These are phyloP conservation scores for Xylariaceae sp. DNA, from an alignment of 2,329 filamentous ascomycete species.

Conservation along the genomic window DNA sequence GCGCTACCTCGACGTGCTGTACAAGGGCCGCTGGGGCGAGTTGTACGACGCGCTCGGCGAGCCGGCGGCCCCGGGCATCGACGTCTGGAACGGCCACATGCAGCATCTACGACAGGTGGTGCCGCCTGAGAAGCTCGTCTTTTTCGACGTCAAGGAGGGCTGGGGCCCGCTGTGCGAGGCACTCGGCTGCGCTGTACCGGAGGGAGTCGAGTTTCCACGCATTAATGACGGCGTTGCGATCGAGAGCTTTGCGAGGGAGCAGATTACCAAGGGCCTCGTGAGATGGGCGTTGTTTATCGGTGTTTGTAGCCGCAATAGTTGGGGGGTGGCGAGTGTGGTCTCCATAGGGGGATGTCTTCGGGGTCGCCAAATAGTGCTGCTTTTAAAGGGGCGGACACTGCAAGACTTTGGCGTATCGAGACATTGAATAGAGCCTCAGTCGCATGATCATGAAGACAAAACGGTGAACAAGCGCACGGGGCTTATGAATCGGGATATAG, in stretches of 20 bases:
- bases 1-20: constrained; percentile 8
- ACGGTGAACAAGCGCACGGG: no score
- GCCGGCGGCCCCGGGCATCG: constrained; percentile 4
- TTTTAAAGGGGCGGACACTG: no score
- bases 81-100: constrained; percentile 17
- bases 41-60: constrained; percentile 10
- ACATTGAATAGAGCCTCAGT: no score
- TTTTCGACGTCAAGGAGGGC: constrained; percentile 18
- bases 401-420: no score
- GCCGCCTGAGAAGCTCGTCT: constrained; percentile 14
- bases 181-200: constrained; percentile 13
- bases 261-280: constrained; percentile 11
- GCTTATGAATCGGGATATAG: no score
- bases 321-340: constrained; percentile 3
- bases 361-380: no score
- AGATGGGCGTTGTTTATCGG: constrained; percentile 15
- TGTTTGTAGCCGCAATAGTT: constrained; percentile 3
- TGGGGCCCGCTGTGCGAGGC: constrained; percentile 16
- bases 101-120: constrained; percentile 16
- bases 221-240: constrained; percentile 17
- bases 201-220: constrained; percentile 14
- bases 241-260: constrained; percentile 13
- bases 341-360: no score
- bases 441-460: no score
- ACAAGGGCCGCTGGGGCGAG: constrained; percentile 15